Base-by-base conservation (phyloP, 2,329 filamentous ascomycete species). In the Amauroascus niger region DNA sequence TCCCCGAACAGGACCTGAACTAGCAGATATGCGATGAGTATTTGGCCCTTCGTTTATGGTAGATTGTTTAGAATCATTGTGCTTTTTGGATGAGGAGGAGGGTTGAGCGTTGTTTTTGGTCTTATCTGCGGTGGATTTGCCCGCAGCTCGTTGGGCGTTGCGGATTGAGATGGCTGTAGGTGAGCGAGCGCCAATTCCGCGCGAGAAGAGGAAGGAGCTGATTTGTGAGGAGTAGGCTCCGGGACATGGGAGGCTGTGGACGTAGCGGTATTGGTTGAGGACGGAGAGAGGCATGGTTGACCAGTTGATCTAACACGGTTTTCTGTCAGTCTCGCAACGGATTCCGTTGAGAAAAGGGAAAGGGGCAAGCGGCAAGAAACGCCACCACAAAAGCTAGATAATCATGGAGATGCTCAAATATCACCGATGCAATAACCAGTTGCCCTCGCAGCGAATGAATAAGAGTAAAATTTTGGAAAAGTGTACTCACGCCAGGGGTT, bases 231-330 rank as follows among this genome's bases (percentile, higher is more conserved):
- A 67, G 64, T 68, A 75, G 51, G 71, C 67, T 56, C 69, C 68
- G 22, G 72, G 69, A n/a, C 67, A 70, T 49, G 69, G 61, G 32
- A 76, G 66, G 60, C 69, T 73, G 60, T 75, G 71, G 59, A 70
- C 69, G 55, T 75, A 71, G 54, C 74, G 69, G 62, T 76, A 76
- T 57, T 71, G 68, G 61, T 76, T 71, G 45, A 76, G 72, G 58
- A 74, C 66, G 14, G 69, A 65, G 58, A 71, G 65, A 30, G 71
- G 67, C 60, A 74, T 67, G 33, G 67, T 64, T 43, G 69, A 61
- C 72, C 72, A 75, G 51, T 68, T 61, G 55, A 74, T 69, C 72
- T 74, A 50, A 41, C 14, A 57, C 60, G 57, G 58, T 40, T 9
- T 11, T 24, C 9, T 6, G 20, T 41, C 24, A 41, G 18, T 40